Evolutionary conservation across 129 eudicot species (phyloP), one percentile per base, ranked within the genome.

Genomic region (Oenanthe sinensis): DNA sequence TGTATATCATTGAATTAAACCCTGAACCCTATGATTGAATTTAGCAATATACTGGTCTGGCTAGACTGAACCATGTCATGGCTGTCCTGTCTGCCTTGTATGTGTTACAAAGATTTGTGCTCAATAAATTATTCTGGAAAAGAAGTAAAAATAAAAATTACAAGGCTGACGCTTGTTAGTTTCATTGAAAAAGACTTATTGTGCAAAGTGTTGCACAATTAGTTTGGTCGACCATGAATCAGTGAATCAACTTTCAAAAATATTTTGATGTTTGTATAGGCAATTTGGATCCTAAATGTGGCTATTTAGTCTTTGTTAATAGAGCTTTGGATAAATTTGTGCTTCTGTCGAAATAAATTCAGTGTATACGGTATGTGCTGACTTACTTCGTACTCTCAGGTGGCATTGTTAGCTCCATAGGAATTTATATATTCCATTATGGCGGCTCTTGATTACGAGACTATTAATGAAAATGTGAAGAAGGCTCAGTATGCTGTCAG

Each of bases 401-500:
- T 79, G 40, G 77, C 20, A 26, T 14, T 19, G n/a, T 80, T 45
- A 33, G n/a, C 58, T 26, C 20, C 40, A 58, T 74, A 74, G 75
- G 65, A 78, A 55, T 22, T 5, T 49, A 28, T 17, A 33, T 22
- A 72, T 28, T 79, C 77, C 83, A 90, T 47, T 90, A 95, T 95
- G 98, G 67, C 96, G 49, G 77, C 90, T 28, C 78, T 95, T 89
- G 99, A 95, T 81, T 90, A 92, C 73, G 97, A 95, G 65, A 80
- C 86, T 19, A 58, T 95, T 78, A 95, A 95, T 75, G 96, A 92
- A 86, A 95, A 95, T 86, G 99, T 95, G 82, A 95, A 95, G 97
- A 95, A 84, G 85, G 91, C 93, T 75, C 99, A 95, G 81, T 95
- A 95, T 85, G 99, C 99, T 86, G 99, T 95, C 68, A 88, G 99